Base-by-base conservation (phyloP, 768 basidiomycete species). In the Boletus fagicola region DNA sequence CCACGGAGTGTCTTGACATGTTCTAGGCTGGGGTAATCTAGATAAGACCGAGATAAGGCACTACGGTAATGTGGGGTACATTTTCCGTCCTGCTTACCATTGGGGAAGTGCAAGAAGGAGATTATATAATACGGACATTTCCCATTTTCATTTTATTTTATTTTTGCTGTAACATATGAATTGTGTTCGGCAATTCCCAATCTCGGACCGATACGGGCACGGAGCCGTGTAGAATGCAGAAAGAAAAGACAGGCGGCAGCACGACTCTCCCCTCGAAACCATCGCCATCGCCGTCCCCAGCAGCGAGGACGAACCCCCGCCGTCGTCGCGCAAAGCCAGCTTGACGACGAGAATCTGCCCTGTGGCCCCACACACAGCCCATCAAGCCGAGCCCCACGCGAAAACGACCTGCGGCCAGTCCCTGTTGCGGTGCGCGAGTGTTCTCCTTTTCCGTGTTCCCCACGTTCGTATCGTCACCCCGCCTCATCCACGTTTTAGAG, bases 21-120 rank as follows among this genome's bases (percentile, higher is more conserved):
- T 39, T 58, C 67, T 59, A 67, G 58, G 55, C 63, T 50, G 67
- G 66, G 68, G 68, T 64, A 68, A 66, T 62, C 62, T 59, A 58
- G 67, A 68, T 68, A 58, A 48, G 46, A n/a, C 28, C 18, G 40
- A 58, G 61, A 67, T 65, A 67, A 68, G 63, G 63, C 52, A 49
- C 53, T 39, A 48, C 33, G 38, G 22, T 45, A 33, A 61, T 70
- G 68, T 49, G 68, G 68, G 68, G 68, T 62, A 51, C 26, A 28
- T 20, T 33, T 40, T 40, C 39, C 39, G 39, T 10, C n/a, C 6
- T 31, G 3, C 31, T 31, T 38, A 16, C 42, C 20, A 5, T 38
- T 30, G 40, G 44, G 53, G 53, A 33, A 35, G 26, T 40, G 35
- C 30, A 11, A n/a, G 5, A 20, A 24, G 49, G 48, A 38, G 13